These are phyloP conservation scores for Lasiodiplodia sp. DNA, from an alignment of 2,329 filamentous ascomycete genomes.

Conservation along the genomic window DNA sequence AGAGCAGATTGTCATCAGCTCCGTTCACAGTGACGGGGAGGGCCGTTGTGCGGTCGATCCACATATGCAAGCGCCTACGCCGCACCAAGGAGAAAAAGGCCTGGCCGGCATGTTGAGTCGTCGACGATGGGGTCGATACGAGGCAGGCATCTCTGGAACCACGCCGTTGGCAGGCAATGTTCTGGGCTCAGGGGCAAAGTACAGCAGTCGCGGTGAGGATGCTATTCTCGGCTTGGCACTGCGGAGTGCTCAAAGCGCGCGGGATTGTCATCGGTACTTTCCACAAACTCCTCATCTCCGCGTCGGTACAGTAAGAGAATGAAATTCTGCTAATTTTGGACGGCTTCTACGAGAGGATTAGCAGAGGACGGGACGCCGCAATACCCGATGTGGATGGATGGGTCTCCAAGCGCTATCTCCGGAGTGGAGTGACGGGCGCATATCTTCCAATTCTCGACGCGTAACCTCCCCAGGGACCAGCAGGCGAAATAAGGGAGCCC, in stretches of 20 bases:
- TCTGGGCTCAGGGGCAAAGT: conserved; percentile 26
- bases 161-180: conserved; percentile 19
- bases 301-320: conserved; percentile 25
- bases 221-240: conserved; percentile 25
- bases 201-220: conserved; percentile 23
- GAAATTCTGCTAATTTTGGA: conserved; percentile 24
- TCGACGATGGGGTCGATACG: conserved; percentile 11
- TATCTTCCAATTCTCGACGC: conserved; percentile 19
- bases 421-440: conserved; percentile 27
- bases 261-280: conserved; percentile 27
- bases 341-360: conserved; percentile 15
- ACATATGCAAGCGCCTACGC: conserved; percentile 27
- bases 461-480: conserved; percentile 18
- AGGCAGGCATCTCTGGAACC: conserved; percentile 17
- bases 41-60: conserved; percentile 27
- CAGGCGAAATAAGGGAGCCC: conserved; percentile 17
- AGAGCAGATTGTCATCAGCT: conserved; percentile 30
- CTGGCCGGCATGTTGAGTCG: conserved; percentile 27
- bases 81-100: conserved; percentile 18
- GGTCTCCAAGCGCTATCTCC: conserved; percentile 22
- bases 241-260: conserved; percentile 26
- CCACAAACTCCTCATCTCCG: conserved; percentile 29
- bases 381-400: conserved; percentile 11
- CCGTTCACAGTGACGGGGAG: conserved; percentile 7
- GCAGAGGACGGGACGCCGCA: conserved; percentile 9